A percentile compares a stretch with the other conserved stretches of the same genome.
phyloP scores from a whole-genome alignment of 106 monocot genomes.

The Dendrobium huoshanense region DNA sequence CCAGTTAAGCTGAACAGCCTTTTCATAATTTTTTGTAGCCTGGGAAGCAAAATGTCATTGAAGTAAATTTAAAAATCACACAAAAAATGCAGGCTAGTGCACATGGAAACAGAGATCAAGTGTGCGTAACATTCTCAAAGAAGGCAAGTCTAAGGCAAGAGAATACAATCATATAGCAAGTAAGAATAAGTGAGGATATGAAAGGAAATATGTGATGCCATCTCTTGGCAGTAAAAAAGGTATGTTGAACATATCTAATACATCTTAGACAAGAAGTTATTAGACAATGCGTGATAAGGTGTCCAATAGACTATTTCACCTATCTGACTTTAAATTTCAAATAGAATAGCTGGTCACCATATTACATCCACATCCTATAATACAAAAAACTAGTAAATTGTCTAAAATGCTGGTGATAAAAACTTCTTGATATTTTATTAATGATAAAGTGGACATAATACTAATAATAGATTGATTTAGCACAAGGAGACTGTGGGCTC shows the following conservation, averaged over 20 bases:
- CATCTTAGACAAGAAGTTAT: not conserved
- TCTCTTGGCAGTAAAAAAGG: not conserved
- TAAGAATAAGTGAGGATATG: not conserved
- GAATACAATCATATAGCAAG: not conserved
- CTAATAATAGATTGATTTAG: no score
- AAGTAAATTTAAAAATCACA: not conserved
- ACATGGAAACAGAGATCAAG: not conserved
- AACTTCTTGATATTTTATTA: no score
- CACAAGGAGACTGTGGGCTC: no score
- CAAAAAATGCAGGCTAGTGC: not conserved
- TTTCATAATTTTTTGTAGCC: conserved; percentile 92
- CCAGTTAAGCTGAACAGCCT: conserved; percentile 95
- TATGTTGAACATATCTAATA: not conserved
- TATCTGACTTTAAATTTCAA: not conserved
- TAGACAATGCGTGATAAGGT: not conserved
- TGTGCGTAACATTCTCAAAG: not conserved
- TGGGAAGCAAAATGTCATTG: conserved; percentile 19
- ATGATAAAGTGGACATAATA: no score
- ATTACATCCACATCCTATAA: not conserved
- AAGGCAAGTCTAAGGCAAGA: not conserved
- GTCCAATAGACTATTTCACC: not conserved
- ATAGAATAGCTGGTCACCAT: not conserved
- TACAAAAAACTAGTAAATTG: not conserved
- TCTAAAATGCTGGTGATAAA: not conserved
- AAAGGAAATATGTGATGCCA: not conserved